Evolutionary conservation across 2,329 filamentous ascomycete species (phyloP).

Genomic region (Mollisiaceae sp.): DNA sequence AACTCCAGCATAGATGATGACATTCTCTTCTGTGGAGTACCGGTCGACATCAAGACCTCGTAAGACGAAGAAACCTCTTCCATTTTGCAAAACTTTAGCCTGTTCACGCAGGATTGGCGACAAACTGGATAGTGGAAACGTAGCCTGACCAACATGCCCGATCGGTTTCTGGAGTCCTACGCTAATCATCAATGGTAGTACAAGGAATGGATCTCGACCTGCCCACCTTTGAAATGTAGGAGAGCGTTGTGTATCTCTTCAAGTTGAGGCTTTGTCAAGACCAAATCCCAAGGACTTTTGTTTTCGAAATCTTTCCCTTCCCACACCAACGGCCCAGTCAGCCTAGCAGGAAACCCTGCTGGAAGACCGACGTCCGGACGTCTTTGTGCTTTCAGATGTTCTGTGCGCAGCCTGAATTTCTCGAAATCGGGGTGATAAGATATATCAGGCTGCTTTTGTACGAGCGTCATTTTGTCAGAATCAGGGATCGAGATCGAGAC

Average conservation of each 20-base stretch:
- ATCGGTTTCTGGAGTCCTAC: conserved; percentile 37
- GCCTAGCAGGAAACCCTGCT: conserved; percentile 53
- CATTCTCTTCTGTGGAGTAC: conserved; percentile 46
- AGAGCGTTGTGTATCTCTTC: conserved; percentile 53
- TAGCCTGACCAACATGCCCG: conserved; percentile 51
- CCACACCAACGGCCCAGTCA: conserved; percentile 61
- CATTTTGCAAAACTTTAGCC: conserved; percentile 46
- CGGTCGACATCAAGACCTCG: conserved; percentile 47
- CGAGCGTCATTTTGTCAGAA: neutral
- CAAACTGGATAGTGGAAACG: conserved; percentile 48
- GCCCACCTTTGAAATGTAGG: conserved; percentile 45
- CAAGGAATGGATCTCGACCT: neutral
- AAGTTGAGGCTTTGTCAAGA: conserved; percentile 52
- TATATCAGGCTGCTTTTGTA: conserved; percentile 58
- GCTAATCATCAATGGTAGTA: neutral
- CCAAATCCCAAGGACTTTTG: conserved; percentile 59
- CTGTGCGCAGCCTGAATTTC: conserved; percentile 58
- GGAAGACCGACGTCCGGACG: conserved; percentile 50
- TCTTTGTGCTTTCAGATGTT: conserved; percentile 50
- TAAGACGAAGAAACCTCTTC: conserved; percentile 51
- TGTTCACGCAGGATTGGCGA: conserved; percentile 42
- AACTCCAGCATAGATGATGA: conserved; percentile 50
- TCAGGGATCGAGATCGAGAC: neutral
- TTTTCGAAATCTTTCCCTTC: conserved; percentile 55
- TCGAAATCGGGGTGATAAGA: conserved; percentile 58